phyloP scores from a whole-genome alignment of 768 basidiomycete genomes.

The Fibroporia radiculosa region DNA sequence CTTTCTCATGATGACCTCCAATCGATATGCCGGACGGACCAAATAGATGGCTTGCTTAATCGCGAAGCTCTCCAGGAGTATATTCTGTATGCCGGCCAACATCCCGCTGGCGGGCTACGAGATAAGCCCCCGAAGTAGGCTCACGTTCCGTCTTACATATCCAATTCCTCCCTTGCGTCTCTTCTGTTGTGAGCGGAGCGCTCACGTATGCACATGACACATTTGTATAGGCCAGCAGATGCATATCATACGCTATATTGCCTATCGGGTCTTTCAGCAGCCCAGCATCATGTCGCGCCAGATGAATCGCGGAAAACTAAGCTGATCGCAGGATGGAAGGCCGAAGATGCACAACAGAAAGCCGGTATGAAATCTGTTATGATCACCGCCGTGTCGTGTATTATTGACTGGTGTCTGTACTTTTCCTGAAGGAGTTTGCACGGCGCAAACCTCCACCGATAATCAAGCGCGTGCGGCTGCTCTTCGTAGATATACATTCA shows the following conservation, averaged over 20 bases:
- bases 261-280: conserved; percentile 79
- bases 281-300: conserved; percentile 66
- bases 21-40: not conserved
- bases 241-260: conserved; percentile 94
- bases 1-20: not conserved
- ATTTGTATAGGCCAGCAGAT: conserved; percentile 62
- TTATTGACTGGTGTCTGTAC: conserved; percentile 6
- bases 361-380: conserved; percentile 12
- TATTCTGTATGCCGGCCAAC: conserved; percentile 79
- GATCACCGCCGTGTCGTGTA: conserved; percentile 4
- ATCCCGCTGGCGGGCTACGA: conserved; percentile 76
- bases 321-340: conserved; percentile 14
- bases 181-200: not conserved
- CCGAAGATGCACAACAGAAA: conserved; percentile 3
- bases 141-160: not conserved
- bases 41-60: conserved; percentile 43
- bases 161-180: not conserved
- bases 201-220: not conserved
- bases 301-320: conserved; percentile 11
- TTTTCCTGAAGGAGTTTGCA: too few species aligned
- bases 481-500: conserved; percentile 42
- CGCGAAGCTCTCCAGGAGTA: conserved; percentile 78
- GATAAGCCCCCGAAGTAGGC: conserved; percentile 94
- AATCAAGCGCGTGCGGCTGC: conserved; percentile 19
- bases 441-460: not conserved